Evolutionary conservation across 495 filamentous ascomycete species (phyloP).

Genomic region (Aspergillus incahuasiensis): DNA sequence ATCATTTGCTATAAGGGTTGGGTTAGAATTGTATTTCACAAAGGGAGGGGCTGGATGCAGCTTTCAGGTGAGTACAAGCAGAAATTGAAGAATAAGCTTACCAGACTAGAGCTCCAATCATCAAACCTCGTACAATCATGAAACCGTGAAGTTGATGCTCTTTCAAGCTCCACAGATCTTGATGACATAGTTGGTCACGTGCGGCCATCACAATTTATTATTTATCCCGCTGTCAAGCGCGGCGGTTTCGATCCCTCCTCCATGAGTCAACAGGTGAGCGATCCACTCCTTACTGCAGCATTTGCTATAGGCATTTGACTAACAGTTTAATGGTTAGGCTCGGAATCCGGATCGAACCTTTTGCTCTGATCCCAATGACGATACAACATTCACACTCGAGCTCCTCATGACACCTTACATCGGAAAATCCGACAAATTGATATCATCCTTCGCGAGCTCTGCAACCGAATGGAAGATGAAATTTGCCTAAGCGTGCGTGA

Average conservation of each 20-base stretch:
- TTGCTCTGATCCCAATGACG: conserved; percentile 31
- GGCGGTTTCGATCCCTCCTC: background rate
- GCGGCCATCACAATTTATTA: background rate
- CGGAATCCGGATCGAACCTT: background rate
- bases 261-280: conserved; percentile 5
- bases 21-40: background rate
- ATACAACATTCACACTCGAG: conserved; percentile 32
- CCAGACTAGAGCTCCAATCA: background rate
- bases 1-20: background rate
- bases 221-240: conserved; percentile 2
- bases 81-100: conserved; percentile 1
- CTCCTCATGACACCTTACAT: conserved; percentile 36
- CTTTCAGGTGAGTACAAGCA: background rate
- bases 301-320: background rate
- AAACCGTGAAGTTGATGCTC: background rate
- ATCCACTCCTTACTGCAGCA: too few species aligned
- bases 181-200: conserved; percentile 16
- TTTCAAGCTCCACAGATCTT: conserved; percentile 1
- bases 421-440: conserved; percentile 22
- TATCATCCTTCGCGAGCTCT: conserved; percentile 28
- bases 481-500: conserved; percentile 29
- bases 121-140: background rate
- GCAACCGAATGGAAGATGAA: conserved; percentile 34
- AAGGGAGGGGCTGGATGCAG: background rate
- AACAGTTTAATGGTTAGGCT: background rate